Evolutionary conservation across 2,329 filamentous ascomycete species (phyloP).

Genomic region (Metarhizium robertsii): DNA sequence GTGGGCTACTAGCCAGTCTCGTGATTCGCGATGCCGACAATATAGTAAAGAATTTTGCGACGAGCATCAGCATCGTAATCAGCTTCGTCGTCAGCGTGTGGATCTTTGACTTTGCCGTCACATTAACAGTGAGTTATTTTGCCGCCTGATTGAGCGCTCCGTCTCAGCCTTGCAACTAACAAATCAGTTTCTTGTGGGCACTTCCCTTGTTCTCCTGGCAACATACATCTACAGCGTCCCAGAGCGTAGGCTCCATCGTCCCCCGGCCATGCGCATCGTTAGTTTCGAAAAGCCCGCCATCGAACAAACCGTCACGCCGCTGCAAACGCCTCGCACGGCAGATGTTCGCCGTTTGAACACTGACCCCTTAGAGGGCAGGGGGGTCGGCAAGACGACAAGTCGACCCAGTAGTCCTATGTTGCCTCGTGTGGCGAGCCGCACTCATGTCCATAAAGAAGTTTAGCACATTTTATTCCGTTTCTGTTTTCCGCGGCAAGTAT

Average conservation of each 20-base stretch:
- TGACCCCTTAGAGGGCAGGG: constrained; percentile 31
- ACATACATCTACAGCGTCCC: constrained; percentile 77
- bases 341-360: constrained; percentile 24
- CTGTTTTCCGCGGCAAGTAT: neutral
- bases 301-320: constrained; percentile 34
- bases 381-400: constrained; percentile 33
- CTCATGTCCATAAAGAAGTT: constrained; percentile 28
- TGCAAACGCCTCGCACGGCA: constrained; percentile 19
- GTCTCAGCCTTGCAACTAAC: neutral
- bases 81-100: constrained; percentile 78
- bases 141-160: neutral
- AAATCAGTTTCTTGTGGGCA: constrained; percentile 69
- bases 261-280: constrained; percentile 59
- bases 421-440: constrained; percentile 27
- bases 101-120: constrained; percentile 75
- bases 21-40: constrained; percentile 44
- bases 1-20: constrained; percentile 62
- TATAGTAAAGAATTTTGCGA: constrained; percentile 89
- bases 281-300: constrained; percentile 68
- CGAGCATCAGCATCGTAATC: constrained; percentile 82
- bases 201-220: constrained; percentile 65
- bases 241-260: constrained; percentile 44
- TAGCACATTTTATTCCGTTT: neutral
- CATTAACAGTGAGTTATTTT: constrained; percentile 53
- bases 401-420: constrained; percentile 38